Percentiles rank a stretch among this genome's conserved stretches.
Conservation (phyloP, 176 grass and related monocot species). For the Carex kokanica region DNA sequence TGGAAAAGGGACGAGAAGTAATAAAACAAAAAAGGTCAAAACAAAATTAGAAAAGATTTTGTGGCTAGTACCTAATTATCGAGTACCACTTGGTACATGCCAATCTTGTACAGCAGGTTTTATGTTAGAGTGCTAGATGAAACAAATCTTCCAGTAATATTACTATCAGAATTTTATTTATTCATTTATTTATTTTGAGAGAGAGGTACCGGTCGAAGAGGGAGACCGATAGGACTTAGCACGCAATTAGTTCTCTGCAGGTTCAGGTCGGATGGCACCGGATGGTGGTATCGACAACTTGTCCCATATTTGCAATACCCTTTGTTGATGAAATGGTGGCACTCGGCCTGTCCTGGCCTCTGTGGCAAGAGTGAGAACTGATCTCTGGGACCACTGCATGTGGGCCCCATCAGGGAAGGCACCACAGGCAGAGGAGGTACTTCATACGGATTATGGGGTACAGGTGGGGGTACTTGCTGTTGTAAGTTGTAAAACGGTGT, state of each 20-base stretch:
- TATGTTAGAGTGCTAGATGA: neutral
- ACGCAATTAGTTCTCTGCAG: slow-evolving; percentile 33
- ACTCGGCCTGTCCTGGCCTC: slow-evolving; percentile 39
- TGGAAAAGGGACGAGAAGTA: neutral
- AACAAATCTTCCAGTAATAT: neutral
- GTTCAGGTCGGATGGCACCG: slow-evolving; percentile 19
- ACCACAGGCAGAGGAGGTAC: neutral
- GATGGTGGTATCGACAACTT: slow-evolving; percentile 44
- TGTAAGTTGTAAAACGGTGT: slow-evolving; percentile 26
- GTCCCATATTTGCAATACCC: slow-evolving; percentile 50
- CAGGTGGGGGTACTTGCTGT: slow-evolving; percentile 15
- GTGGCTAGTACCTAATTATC: neutral
- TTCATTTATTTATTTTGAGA: neutral
- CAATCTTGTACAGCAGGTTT: neutral
- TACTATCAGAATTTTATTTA: neutral
- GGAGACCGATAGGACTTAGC: slow-evolving; percentile 39
- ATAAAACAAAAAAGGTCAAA: neutral
- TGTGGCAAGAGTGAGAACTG: slow-evolving; percentile 25
- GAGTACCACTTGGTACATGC: neutral
- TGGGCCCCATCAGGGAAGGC: slow-evolving; percentile 24
- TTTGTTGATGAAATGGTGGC: slow-evolving; percentile 44
- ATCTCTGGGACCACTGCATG: slow-evolving; percentile 10
- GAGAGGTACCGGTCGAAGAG: slow-evolving; percentile 46
- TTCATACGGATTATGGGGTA: slow-evolving; percentile 24
- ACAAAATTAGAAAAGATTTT: neutral